Conservation (phyloP, 2,329 filamentous ascomycete species). For the Trichoderma atroviride region DNA sequence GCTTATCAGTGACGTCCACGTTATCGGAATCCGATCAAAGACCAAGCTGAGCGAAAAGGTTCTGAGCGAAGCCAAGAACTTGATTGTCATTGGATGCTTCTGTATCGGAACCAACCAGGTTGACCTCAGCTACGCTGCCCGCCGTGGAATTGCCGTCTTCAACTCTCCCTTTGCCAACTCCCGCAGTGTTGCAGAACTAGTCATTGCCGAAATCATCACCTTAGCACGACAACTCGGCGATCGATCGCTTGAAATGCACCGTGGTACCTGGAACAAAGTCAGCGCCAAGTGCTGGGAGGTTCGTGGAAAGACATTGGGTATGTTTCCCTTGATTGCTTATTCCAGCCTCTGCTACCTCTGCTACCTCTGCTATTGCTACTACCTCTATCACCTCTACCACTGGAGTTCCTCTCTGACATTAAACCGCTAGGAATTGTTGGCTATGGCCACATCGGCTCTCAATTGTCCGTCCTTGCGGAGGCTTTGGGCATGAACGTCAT, state of each 20-base stretch:
- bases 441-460: conserved; percentile 96
- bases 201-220: conserved; percentile 90
- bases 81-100: conserved; percentile 96
- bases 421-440: conserved; percentile 76
- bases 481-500: conserved; percentile 98
- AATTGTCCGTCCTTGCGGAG: conserved; percentile 92
- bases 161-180: conserved; percentile 99
- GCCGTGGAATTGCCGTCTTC: conserved; percentile 92
- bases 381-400: neutral
- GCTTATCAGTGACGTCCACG: conserved; percentile 78
- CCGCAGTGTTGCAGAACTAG: conserved; percentile 91
- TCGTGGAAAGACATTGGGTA: conserved; percentile 90
- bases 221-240: conserved; percentile 92
- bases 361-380: neutral
- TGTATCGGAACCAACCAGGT: conserved; percentile 98
- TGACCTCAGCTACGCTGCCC: conserved; percentile 79
- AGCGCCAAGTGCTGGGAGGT: conserved; percentile 97
- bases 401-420: conserved; percentile 6
- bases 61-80: conserved; percentile 84
- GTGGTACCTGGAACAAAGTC: conserved; percentile 96
- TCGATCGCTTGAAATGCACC: conserved; percentile 91
- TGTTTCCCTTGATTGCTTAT: neutral
- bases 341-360: neutral
- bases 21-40: conserved; percentile 97
- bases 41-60: conserved; percentile 89